phyloP scores from a whole-genome alignment of 2,329 filamentous ascomycete species.

The Aureobasidium sp. region DNA sequence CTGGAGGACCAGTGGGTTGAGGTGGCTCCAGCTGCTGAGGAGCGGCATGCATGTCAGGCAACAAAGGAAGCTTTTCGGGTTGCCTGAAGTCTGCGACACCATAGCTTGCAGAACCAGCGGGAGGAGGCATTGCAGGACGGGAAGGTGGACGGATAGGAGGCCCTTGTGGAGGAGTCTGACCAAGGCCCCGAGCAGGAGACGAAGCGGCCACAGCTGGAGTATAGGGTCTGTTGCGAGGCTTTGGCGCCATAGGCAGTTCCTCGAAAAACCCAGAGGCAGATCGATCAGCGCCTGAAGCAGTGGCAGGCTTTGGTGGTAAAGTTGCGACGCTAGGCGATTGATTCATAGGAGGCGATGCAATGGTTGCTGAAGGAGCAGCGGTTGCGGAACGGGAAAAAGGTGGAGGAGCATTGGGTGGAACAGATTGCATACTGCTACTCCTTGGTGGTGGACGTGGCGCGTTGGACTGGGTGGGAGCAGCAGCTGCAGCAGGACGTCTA shows the following conservation, averaged over 20 bases:
- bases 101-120: constrained; percentile 22
- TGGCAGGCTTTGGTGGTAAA: constrained; percentile 20
- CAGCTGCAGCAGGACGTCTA: constrained; percentile 44
- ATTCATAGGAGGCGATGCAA: constrained; percentile 33
- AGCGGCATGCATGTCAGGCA: constrained; percentile 30
- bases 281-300: constrained; percentile 17
- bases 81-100: constrained; percentile 28
- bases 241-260: constrained; percentile 38
- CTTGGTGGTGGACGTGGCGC: constrained; percentile 49
- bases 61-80: constrained; percentile 33
- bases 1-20: constrained; percentile 23
- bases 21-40: constrained; percentile 24
- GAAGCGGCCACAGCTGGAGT: constrained; percentile 15
- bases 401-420: constrained; percentile 29
- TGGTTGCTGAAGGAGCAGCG: constrained; percentile 26
- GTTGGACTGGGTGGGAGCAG: constrained; percentile 28
- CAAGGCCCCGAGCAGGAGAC: constrained; percentile 13
- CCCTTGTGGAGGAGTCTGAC: constrained; percentile 7
- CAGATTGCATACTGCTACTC: constrained; percentile 44
- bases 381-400: constrained; percentile 15
- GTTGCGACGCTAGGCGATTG: constrained; percentile 22
- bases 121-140: constrained; percentile 19
- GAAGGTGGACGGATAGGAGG: constrained; percentile 15
- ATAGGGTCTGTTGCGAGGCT: constrained; percentile 29
- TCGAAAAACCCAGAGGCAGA: constrained; percentile 39